A percentile compares a stretch with the other conserved stretches of the same genome.
These are phyloP conservation scores for Colletotrichum tamarilloi DNA, from an alignment of 2,329 filamentous ascomycete genomes.

Conservation along the genomic window DNA sequence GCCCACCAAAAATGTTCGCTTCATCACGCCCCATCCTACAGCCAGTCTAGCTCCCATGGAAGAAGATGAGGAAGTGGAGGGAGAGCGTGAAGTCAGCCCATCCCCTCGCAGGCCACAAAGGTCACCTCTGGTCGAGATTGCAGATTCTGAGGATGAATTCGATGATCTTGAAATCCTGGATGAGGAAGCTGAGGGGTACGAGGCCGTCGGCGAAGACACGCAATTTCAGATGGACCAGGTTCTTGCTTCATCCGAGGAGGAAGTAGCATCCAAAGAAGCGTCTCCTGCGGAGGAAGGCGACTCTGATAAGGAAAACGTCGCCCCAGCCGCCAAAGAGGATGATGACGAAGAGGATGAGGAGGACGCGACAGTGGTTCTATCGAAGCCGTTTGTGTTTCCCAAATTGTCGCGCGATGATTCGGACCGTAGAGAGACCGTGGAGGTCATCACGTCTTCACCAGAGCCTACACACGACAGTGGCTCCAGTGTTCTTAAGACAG, in stretches of 20 bases:
- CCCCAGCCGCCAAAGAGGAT: conserved; percentile 15
- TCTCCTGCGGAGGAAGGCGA: conserved; percentile 25
- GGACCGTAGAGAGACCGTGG: conserved; percentile 28
- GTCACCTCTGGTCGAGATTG: conserved; percentile 52
- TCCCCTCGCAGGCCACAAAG: conserved; percentile 22
- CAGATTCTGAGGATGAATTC: conserved; percentile 61
- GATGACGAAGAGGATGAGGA: conserved; percentile 21
- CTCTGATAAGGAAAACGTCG: conserved; percentile 34
- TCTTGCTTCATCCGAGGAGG: conserved; percentile 32
- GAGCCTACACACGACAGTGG: conserved; percentile 16
- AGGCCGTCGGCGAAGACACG: conserved; percentile 34
- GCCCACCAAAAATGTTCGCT: conserved; percentile 33
- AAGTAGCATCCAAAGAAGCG: conserved; percentile 1
- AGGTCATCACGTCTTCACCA: conserved; percentile 29
- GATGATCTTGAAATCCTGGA: conserved; percentile 31
- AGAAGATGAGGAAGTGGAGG: conserved; percentile 16
- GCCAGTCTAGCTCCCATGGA: conserved; percentile 20
- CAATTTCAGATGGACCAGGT: conserved; percentile 34
- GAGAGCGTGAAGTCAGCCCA: conserved; percentile 12
- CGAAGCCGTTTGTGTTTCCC: conserved; percentile 19
- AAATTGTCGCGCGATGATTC: background rate
- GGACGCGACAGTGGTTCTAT: conserved; percentile 24
- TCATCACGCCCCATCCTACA: conserved; percentile 34
- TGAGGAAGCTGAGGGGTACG: conserved; percentile 35
- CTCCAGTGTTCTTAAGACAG: conserved; percentile 1